These are phyloP conservation scores for Platanthera zijinensis DNA, from an alignment of 106 monocot species.

Conservation along the genomic window DNA sequence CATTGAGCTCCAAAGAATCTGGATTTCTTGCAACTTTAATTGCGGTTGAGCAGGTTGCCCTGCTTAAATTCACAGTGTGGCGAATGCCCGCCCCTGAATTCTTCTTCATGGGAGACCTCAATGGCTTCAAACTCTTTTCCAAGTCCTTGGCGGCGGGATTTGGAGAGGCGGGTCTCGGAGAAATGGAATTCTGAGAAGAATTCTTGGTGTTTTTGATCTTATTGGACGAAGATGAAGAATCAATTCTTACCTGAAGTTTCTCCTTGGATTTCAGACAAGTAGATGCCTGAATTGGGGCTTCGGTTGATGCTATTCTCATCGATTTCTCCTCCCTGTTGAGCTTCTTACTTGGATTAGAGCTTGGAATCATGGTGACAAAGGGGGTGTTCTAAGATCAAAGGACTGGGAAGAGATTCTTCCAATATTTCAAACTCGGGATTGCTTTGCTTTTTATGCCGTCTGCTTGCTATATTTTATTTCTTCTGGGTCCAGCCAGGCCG, in stretches of 20 bases:
- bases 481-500: neutral
- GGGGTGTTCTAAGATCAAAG: too few species aligned
- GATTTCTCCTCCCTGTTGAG: neutral
- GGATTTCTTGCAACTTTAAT: constrained; percentile 39
- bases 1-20: constrained; percentile 25
- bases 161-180: neutral
- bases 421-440: neutral
- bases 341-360: neutral
- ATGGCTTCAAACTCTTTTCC: constrained; percentile 11
- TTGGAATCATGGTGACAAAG: too few species aligned
- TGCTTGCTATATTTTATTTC: neutral
- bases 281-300: neutral
- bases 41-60: constrained; percentile 55
- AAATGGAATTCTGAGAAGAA: neutral
- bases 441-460: neutral
- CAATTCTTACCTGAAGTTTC: neutral
- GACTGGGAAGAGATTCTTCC: neutral
- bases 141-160: neutral
- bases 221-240: neutral
- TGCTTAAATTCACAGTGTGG: constrained; percentile 3
- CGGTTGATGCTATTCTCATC: neutral
- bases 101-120: constrained; percentile 39
- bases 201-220: neutral
- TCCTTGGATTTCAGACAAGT: neutral
- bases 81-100: constrained; percentile 13